phyloP scores from a whole-genome alignment of 352 stramenopile species.

The Ophiocytium majus region DNA sequence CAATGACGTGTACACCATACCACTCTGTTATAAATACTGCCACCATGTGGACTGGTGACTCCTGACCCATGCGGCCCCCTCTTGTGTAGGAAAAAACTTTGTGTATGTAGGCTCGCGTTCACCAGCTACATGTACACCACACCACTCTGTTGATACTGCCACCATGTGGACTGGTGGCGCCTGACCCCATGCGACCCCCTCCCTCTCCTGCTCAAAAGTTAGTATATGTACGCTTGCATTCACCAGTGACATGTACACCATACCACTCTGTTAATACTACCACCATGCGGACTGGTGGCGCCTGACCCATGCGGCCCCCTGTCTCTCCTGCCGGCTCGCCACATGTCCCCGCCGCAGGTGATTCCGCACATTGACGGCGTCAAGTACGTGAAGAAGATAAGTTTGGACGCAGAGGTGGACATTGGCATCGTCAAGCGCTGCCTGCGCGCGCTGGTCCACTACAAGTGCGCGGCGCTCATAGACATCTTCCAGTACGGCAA shows the following conservation, averaged over 20 bases:
- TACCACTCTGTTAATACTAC: no score
- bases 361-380: constrained; percentile 82
- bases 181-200: background rate
- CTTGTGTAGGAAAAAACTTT: background rate
- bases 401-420: constrained; percentile 66
- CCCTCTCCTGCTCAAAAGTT: background rate
- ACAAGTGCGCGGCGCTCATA: constrained; percentile 77
- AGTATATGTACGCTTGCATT: no score
- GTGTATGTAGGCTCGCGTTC: no score
- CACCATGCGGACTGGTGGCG: background rate
- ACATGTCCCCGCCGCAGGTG: constrained; percentile 66
- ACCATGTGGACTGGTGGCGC: background rate
- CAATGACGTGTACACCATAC: no score
- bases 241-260: no score
- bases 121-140: no score
- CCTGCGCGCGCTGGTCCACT: constrained; percentile 77
- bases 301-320: background rate
- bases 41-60: background rate
- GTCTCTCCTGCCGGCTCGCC: background rate
- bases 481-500: constrained; percentile 85
- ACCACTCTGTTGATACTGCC: no score
- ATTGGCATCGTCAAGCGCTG: constrained; percentile 71
- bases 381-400: constrained; percentile 81
- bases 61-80: background rate
- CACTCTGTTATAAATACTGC: no score